Evolutionary conservation across 2,329 filamentous ascomycete genomes (phyloP).

Genomic region (Cladosporium sp.): DNA sequence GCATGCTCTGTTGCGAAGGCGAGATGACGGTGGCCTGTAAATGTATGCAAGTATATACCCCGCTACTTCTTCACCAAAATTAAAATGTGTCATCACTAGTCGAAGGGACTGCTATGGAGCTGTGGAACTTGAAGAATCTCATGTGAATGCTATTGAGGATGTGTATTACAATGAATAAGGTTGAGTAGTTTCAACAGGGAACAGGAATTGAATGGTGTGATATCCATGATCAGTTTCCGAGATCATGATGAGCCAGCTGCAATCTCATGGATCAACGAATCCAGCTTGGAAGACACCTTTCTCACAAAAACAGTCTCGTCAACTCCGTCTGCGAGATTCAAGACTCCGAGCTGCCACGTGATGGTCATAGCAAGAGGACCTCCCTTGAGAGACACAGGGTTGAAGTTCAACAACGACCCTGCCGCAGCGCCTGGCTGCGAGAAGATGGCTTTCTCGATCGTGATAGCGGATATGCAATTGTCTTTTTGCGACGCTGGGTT

Average conservation of each 20-base stretch:
- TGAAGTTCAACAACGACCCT: constrained; percentile 44
- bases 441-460: constrained; percentile 44
- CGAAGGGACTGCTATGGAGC: background rate
- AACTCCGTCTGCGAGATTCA: constrained; percentile 38
- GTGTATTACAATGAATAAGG: background rate
- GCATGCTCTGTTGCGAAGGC: background rate
- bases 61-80: background rate
- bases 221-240: background rate
- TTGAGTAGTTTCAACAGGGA: background rate
- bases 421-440: constrained; percentile 46
- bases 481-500: constrained; percentile 22
- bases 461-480: constrained; percentile 1
- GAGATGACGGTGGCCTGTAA: background rate
- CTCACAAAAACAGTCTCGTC: background rate
- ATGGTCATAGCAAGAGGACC: constrained; percentile 42
- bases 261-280: background rate
- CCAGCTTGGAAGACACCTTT: background rate
- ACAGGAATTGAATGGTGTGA: background rate
- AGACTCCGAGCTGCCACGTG: constrained; percentile 48
- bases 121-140: background rate
- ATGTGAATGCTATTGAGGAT: background rate
- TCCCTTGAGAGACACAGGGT: constrained; percentile 42
- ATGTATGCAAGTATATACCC: constrained; percentile 13
- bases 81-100: background rate
- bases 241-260: background rate